Evolutionary conservation across 768 basidiomycete species (phyloP).

Genomic region (Lactarius pseudohatsudake): DNA sequence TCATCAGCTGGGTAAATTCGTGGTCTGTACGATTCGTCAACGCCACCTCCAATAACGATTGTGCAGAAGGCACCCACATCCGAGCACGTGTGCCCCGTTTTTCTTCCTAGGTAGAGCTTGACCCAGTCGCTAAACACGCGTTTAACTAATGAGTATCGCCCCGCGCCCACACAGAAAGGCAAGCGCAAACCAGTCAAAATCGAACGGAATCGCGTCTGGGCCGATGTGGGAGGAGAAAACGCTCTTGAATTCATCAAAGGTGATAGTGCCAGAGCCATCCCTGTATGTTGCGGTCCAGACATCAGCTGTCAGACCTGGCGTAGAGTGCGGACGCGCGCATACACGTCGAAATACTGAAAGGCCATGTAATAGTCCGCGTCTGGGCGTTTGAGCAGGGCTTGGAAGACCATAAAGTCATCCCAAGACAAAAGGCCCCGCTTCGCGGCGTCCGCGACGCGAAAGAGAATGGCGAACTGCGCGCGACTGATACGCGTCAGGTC

Average conservation of each 20-base stretch:
- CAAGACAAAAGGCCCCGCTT: slow-evolving; percentile 80
- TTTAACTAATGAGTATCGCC: slow-evolving; percentile 3
- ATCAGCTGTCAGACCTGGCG: background rate
- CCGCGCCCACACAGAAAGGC: background rate
- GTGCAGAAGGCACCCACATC: slow-evolving; percentile 57
- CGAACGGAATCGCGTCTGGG: slow-evolving; percentile 83
- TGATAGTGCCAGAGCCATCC: slow-evolving; percentile 89
- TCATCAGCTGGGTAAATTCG: slow-evolving; percentile 98
- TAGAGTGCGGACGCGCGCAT: slow-evolving; percentile 12
- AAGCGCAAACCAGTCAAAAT: slow-evolving; percentile 79
- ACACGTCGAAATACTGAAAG: slow-evolving; percentile 96
- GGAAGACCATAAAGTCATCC: slow-evolving; percentile 96
- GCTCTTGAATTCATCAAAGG: slow-evolving; percentile 92
- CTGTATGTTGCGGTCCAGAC: slow-evolving; percentile 39
- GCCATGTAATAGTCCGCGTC: slow-evolving; percentile 98
- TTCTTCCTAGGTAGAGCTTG: slow-evolving; percentile 91
- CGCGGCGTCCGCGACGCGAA: slow-evolving; percentile 81
- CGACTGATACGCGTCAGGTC: slow-evolving; percentile 86
- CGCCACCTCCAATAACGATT: slow-evolving; percentile 7
- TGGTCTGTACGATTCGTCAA: slow-evolving; percentile 55
- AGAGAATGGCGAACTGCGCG: slow-evolving; percentile 86
- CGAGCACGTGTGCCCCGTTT: slow-evolving; percentile 86
- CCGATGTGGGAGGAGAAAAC: slow-evolving; percentile 82
- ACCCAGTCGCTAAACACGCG: slow-evolving; percentile 78
- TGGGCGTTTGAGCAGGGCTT: slow-evolving; percentile 88